phyloP scores from a whole-genome alignment of 495 filamentous ascomycete genomes.

The Filosporella fistucella region DNA sequence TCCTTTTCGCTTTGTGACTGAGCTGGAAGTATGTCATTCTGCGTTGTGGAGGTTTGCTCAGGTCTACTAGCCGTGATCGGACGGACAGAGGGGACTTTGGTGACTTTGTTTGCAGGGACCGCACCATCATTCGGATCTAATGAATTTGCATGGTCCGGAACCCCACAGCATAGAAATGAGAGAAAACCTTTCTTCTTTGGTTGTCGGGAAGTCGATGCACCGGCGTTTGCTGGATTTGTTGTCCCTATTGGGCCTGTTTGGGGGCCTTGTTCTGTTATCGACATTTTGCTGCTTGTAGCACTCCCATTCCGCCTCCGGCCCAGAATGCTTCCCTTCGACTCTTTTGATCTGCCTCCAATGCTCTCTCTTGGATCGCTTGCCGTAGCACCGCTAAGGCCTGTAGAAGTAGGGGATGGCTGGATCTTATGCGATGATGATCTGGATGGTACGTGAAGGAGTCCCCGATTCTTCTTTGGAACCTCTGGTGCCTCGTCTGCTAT shows the following conservation, averaged over 20 bases:
- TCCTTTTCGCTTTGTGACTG: constrained; percentile 19
- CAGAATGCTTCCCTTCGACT: constrained; percentile 66
- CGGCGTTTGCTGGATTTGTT: constrained; percentile 24
- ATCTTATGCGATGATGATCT: constrained; percentile 66
- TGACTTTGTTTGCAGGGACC: constrained; percentile 62
- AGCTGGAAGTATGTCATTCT: neutral
- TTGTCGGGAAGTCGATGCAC: constrained; percentile 35
- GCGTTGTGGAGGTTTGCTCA: constrained; percentile 1
- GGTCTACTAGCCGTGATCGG: constrained; percentile 48
- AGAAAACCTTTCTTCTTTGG: constrained; percentile 66
- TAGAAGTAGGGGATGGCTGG: constrained; percentile 55
- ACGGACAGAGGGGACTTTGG: constrained; percentile 42
- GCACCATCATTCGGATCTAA: constrained; percentile 54
- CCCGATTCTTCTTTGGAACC: constrained; percentile 46
- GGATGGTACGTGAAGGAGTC: constrained; percentile 61
- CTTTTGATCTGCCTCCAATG: constrained; percentile 52
- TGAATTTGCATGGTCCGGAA: constrained; percentile 57
- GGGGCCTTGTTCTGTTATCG: constrained; percentile 39
- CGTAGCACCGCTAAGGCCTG: constrained; percentile 61
- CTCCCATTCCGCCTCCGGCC: constrained; percentile 65
- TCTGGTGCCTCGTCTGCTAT: constrained; percentile 34
- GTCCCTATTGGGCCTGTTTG: constrained; percentile 36
- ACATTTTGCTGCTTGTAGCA: constrained; percentile 56
- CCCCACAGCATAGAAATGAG: constrained; percentile 77
- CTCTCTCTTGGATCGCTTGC: constrained; percentile 57